Evolutionary conservation across 108 stramenopile species (phyloP).

Genomic region (Poteriospumella lacustris): DNA sequence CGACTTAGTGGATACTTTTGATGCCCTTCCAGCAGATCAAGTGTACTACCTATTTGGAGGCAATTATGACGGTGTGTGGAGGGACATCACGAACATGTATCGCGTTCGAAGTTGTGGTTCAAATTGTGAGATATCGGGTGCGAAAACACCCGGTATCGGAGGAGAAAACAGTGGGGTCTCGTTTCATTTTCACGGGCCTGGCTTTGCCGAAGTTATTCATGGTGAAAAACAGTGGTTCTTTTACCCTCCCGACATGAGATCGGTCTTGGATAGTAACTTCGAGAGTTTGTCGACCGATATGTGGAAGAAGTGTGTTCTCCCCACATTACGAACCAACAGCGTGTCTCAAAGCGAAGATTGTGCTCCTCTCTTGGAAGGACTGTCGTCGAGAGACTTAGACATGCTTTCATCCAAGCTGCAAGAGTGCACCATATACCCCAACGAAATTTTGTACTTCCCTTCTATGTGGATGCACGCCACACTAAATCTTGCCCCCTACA

Average conservation of each 20-base stretch:
- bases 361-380: too few species aligned
- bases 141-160: not conserved
- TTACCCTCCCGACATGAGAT: not conserved
- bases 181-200: constrained; percentile 23
- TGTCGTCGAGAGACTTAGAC: too few species aligned
- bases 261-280: not conserved
- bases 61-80: constrained; percentile 11
- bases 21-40: too few species aligned
- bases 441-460: constrained; percentile 17
- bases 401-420: not conserved
- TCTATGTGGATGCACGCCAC: constrained; percentile 18
- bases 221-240: constrained; percentile 3
- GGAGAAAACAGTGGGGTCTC: constrained; percentile 2
- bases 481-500: constrained; percentile 1
- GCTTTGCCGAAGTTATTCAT: constrained; percentile 10
- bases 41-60: constrained; percentile 5
- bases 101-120: not conserved
- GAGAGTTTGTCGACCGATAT: too few species aligned
- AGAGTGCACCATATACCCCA: not conserved
- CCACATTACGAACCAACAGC: too few species aligned
- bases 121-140: not conserved
- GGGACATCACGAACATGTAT: not conserved
- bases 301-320: too few species aligned
- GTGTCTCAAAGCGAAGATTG: too few species aligned
- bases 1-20: not conserved